Evolutionary conservation across 306 rosid genomes (phyloP).

Genomic region (Gastrolobium bilobum): DNA sequence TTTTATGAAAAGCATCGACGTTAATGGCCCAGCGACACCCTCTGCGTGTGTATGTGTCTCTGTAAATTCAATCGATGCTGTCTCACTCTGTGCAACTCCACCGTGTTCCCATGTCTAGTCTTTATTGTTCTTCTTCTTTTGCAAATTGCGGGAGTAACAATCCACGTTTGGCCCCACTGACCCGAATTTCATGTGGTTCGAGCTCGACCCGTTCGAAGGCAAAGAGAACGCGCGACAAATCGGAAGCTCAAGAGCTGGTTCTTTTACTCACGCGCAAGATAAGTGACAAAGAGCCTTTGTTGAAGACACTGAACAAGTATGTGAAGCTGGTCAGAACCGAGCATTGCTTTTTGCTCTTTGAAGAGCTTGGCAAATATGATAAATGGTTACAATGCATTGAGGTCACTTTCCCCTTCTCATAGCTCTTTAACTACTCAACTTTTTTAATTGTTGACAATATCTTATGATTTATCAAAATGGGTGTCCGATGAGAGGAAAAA

Average conservation of each 20-base stretch:
- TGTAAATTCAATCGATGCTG: too few relatives aligned
- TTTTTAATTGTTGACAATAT: background rate
- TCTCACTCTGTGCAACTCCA: too few relatives aligned
- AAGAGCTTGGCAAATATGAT: slow-evolving; percentile 77
- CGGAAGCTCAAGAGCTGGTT: slow-evolving; percentile 77
- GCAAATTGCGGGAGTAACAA: slow-evolving; percentile 27
- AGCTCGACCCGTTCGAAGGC: slow-evolving; percentile 55
- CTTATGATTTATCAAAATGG: background rate
- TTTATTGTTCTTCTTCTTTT: slow-evolving; percentile 42
- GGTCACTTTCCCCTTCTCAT: slow-evolving; percentile 54
- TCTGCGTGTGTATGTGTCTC: too few relatives aligned
- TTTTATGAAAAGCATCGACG: too few relatives aligned
- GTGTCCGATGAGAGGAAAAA: background rate
- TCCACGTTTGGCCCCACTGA: slow-evolving; percentile 26
- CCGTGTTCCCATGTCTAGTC: slow-evolving; percentile 22
- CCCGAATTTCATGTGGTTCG: slow-evolving; percentile 57
- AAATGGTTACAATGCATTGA: slow-evolving; percentile 95
- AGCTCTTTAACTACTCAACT: background rate
- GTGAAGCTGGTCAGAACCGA: slow-evolving; percentile 77
- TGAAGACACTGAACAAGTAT: slow-evolving; percentile 78
- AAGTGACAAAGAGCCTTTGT: slow-evolving; percentile 75
- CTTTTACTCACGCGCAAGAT: slow-evolving; percentile 63
- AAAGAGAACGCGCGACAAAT: slow-evolving; percentile 53
- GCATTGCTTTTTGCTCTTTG: slow-evolving; percentile 88
- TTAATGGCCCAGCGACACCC: too few relatives aligned